Base-by-base conservation (phyloP, 225 moss, liverwort and hornwort species). In the Rhytidiadelphus loreus region DNA sequence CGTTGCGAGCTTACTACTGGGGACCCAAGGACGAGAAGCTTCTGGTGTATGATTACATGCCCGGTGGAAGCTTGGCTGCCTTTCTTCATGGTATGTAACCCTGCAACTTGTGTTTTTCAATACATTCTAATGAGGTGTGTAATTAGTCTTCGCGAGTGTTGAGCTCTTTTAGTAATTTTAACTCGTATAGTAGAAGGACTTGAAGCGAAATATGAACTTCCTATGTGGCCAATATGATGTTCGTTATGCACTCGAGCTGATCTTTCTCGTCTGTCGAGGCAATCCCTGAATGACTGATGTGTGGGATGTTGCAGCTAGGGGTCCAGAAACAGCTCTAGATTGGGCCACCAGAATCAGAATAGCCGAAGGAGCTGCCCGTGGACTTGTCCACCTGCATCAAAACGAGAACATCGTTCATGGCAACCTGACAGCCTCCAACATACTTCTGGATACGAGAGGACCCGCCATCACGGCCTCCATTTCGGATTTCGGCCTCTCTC, bases 1-100 rank as follows among this genome's bases (percentile, higher is more conserved):
- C 98, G 3, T 83, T 98, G 82, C 88, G 98, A 41, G 95, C 96
- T 3, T 98, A 96, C 78, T 98, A 98, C 88, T 98, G 96, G 95
- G 98, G 98, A 6, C 98, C 98, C 39, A 98, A 98, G 87, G 96
- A 98, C 26, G 98, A 98, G 91, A 98, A 98, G 92, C 96, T 98
- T 9, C 87, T 98, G 33, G 98, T 98, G 9, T 98, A 96, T n/a
- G 98, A 98, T 84, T 98, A 93, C 86, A 96, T 98, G 98, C 91
- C 95, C 9, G 93, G 96, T 68, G 96, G 98, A 69, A 98, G 98
- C 91, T 91, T 98, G 69, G 98, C 98, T 80, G 96, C 96, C 30
- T 94, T 98, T 53, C 93, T 98, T 80, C 98, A 98, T 32, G 96
- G 96, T 98, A 91, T 24, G 86, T 25, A 13, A 48, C 50, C 16